Base-by-base conservation (phyloP, 2,329 filamentous ascomycete species). In the Amauroascus niger region DNA sequence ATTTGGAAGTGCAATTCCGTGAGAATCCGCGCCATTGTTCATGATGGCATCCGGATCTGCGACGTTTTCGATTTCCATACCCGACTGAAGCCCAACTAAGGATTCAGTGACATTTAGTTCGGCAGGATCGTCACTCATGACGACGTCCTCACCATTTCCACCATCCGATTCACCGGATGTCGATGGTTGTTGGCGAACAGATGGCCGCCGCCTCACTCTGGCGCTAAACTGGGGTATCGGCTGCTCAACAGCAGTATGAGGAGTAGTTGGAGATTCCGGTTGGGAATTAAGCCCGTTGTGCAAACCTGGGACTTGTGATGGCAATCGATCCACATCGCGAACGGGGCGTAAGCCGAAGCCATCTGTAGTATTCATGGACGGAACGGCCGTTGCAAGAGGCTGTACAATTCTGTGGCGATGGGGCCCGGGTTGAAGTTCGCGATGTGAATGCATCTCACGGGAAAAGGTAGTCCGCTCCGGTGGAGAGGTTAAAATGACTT, bases 251-350 rank as follows among this genome's bases (percentile, higher is more conserved):
- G 84, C 82, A 45, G 84, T 84, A 43, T 86, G 77, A 13, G 89
- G 89, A 0, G 89, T 95, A 6, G 88, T 93, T 0, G 89, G 89
- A 11, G 89, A 96, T 54, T 90, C 87, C 7, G 93, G 93, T 66
- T 95, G 90, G n/a, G 91, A 96, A 40, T 80, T 79, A 52, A 89
- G 72, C 51, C 86, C 84, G 9, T 79, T 76, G 58, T 86, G 80
- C 52, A 84, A 75, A 39, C 84, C 79, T 6, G 85, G 80, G 43
- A 84, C 76, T 83, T 93, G 94, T 50, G 86, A 93, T 45, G 86
- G 87, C 55, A 93, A 78, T 56, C 89, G 82, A 66, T 97, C 88
- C 43, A 81, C 77, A 65, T 94, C 87, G 60, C 88, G 84, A 33
- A 91, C 84, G 6, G 86, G 87, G 49, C 89, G 81, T 56, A 93